phyloP scores from a whole-genome alignment of 768 basidiomycete species.

The Lentinula aciculospora region DNA sequence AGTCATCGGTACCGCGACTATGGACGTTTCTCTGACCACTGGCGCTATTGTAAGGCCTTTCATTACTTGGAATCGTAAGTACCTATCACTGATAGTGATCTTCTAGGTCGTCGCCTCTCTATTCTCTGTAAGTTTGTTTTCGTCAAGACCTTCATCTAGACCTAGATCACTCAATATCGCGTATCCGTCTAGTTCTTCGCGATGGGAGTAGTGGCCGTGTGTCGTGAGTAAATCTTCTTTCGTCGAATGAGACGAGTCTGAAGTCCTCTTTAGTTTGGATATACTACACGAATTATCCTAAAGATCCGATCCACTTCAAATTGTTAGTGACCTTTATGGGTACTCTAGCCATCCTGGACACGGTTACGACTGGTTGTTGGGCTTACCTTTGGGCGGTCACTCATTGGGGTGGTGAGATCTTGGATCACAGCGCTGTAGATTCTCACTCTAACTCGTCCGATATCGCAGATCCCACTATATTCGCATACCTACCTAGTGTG shows the following conservation, averaged over 20 bases:
- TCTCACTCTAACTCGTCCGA: neutral
- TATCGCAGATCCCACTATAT: neutral
- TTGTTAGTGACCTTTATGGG: neutral
- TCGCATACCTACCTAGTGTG: neutral
- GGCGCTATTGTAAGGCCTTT: conserved; percentile 5
- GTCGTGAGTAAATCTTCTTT: neutral
- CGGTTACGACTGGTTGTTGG: conserved; percentile 3
- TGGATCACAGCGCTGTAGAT: neutral
- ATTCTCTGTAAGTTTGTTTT: neutral
- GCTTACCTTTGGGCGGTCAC: neutral
- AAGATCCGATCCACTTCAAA: conserved; percentile 4
- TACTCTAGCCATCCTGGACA: neutral
- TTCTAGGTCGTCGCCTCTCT: neutral
- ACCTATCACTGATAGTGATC: neutral
- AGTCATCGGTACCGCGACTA: neutral
- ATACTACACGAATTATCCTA: conserved; percentile 4
- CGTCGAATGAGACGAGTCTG: neutral
- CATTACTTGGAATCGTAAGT: neutral
- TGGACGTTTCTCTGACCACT: neutral
- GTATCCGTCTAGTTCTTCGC: neutral
- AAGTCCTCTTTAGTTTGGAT: neutral
- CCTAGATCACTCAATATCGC: neutral
- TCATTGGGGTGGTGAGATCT: neutral
- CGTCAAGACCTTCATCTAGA: neutral
- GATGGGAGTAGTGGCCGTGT: conserved; percentile 4